Conservation (phyloP, 371 early-diverging fungal genomes). For the Chytridium lagenaria region DNA sequence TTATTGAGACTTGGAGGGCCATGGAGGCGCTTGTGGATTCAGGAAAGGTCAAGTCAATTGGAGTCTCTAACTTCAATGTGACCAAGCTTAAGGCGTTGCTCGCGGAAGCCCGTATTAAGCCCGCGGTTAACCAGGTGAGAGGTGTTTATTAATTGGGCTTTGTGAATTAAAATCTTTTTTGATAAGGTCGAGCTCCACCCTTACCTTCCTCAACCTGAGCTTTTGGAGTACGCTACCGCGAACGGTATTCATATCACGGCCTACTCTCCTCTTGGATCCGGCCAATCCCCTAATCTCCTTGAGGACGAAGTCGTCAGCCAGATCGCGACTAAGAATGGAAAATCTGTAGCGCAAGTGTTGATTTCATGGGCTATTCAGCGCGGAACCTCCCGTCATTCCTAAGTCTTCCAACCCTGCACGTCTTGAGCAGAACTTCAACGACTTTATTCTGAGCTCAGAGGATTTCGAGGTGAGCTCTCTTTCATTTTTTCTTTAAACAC, state of each 20-base stretch:
- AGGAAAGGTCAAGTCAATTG: constrained; percentile 68
- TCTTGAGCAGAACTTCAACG: constrained; percentile 7
- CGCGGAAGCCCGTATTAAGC: constrained; percentile 62
- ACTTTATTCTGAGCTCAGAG: background rate
- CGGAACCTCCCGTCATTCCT: constrained; percentile 46
- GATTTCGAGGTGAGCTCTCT: constrained; percentile 5
- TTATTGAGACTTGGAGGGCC: constrained; percentile 70
- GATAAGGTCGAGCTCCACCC: constrained; percentile 86
- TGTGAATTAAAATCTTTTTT: background rate
- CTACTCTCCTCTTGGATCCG: constrained; percentile 82
- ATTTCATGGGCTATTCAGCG: constrained; percentile 77
- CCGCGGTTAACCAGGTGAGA: constrained; percentile 75
- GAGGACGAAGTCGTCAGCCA: constrained; percentile 49
- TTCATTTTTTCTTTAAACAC: background rate
- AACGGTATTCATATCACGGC: constrained; percentile 78
- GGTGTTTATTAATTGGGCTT: constrained; percentile 63
- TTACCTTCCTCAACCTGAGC: constrained; percentile 76
- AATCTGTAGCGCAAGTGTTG: constrained; percentile 73
- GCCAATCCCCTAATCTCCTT: constrained; percentile 3
- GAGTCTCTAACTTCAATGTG: constrained; percentile 75
- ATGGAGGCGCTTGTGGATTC: constrained; percentile 70
- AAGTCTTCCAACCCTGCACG: constrained; percentile 21
- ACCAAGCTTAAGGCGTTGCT: constrained; percentile 60
- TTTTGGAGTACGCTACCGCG: constrained; percentile 71
- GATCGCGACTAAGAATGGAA: constrained; percentile 72